Conservation (phyloP, 208 protist species). For the Dictyostelium gargantuum region DNA sequence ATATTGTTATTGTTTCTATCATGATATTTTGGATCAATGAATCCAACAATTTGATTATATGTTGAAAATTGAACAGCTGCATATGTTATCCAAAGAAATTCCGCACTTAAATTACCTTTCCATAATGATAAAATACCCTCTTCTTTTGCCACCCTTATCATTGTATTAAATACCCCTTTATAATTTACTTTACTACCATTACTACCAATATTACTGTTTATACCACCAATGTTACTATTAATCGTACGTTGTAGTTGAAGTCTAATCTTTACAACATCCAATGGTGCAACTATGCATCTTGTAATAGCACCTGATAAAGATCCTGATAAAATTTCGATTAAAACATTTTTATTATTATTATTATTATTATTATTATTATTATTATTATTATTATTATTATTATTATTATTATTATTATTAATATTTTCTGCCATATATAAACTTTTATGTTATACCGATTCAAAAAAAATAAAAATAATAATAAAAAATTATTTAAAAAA, state of each 20-base stretch:
- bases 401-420: background rate
- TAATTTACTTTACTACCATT: background rate
- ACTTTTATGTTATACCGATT: too few species aligned
- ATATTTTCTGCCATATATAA: background rate
- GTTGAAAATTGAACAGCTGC: background rate
- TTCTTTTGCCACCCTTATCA: background rate
- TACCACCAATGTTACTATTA: background rate
- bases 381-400: background rate
- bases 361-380: background rate
- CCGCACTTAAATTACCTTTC: constrained; percentile 49
- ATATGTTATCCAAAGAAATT: constrained; percentile 35
- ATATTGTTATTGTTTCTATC: background rate
- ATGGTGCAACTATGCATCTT: constrained; percentile 14
- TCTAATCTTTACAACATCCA: constrained; percentile 58
- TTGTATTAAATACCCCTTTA: background rate
- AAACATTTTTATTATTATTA: background rate
- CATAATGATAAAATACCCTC: constrained; percentile 13
- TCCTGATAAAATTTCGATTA: background rate
- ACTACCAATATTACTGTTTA: background rate
- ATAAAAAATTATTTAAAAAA: background rate
- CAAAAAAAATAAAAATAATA: too few species aligned
- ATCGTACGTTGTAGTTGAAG: constrained; percentile 1
- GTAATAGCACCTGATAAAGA: constrained; percentile 35
- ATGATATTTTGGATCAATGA: background rate
- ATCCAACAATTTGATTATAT: background rate